A percentile compares a stretch with the other conserved stretches of the same genome.
Evolutionary conservation across 306 rosid genomes (phyloP).

Genomic region (Boehmeria nivea): DNA sequence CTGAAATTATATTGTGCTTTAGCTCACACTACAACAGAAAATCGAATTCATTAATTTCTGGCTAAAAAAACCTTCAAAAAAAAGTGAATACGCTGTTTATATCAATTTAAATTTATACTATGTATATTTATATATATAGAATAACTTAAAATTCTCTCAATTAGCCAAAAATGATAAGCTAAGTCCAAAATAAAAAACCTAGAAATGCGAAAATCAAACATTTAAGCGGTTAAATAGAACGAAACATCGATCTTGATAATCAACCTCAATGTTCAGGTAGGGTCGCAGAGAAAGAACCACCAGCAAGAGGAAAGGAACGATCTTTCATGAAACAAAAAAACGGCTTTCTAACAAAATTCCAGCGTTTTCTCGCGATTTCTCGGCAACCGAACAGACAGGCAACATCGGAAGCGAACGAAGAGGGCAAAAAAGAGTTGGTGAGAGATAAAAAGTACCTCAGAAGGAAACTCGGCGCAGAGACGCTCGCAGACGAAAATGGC

Average conservation of each 20-base stretch:
- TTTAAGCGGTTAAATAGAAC: not conserved
- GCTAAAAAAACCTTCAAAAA: no score
- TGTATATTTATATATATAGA: not conserved
- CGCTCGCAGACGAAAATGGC: conserved; percentile 93
- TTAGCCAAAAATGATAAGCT: not conserved
- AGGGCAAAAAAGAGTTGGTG: conserved; percentile 1
- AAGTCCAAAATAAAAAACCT: conserved; percentile 1
- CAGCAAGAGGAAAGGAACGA: not conserved
- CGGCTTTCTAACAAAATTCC: not conserved
- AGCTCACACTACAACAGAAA: no score
- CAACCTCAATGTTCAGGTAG: not conserved
- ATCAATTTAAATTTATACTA: no score
- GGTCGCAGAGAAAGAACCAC: not conserved
- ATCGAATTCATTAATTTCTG: no score
- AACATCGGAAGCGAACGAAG: not conserved
- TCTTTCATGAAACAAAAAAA: not conserved
- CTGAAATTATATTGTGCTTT: no score
- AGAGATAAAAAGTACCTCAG: conserved; percentile 42
- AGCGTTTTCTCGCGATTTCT: conserved; percentile 3
- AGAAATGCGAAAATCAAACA: not conserved
- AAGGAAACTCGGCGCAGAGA: conserved; percentile 82
- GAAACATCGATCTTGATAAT: conserved; percentile 28
- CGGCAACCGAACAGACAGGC: conserved; percentile 15
- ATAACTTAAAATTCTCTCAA: not conserved
- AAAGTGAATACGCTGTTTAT: no score